These are phyloP conservation scores for Penicillium capsulatum DNA, from an alignment of 2,329 filamentous ascomycete genomes.

Conservation along the genomic window DNA sequence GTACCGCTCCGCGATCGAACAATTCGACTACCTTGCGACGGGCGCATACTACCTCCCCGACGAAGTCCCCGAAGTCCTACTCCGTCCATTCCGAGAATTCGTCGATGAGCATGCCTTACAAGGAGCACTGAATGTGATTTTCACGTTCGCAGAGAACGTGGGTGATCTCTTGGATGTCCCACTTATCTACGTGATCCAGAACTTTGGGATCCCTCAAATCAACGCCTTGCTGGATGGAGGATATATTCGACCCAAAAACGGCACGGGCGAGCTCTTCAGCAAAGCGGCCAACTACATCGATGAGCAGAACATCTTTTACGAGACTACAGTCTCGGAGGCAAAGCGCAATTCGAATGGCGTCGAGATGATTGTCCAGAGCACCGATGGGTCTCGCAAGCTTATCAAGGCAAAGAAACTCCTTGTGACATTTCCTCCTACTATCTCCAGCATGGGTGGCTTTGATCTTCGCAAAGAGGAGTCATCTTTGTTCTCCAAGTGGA, in stretches of 20 bases:
- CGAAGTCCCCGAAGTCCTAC: constrained; percentile 28
- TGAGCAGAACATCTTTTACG: constrained; percentile 37
- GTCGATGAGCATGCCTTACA: constrained; percentile 24
- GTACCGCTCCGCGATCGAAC: constrained; percentile 11
- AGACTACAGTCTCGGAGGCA: constrained; percentile 32
- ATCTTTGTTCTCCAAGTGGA: constrained; percentile 36
- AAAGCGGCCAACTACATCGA: constrained; percentile 37
- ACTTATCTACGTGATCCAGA: constrained; percentile 24
- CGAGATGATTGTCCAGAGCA: constrained; percentile 25
- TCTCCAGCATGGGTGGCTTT: constrained; percentile 35
- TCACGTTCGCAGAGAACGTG: constrained; percentile 16
- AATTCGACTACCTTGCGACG: constrained; percentile 24
- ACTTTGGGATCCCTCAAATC: constrained; percentile 26
- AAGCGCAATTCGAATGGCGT: constrained; percentile 30
- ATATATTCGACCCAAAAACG: constrained; percentile 18
- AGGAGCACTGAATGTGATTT: constrained; percentile 18
- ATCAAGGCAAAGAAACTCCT: constrained; percentile 42
- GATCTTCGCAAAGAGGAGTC: constrained; percentile 35
- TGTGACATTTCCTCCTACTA: constrained; percentile 41
- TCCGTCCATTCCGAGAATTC: constrained; percentile 29
- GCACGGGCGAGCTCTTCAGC: constrained; percentile 14
- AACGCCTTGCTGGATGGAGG: constrained; percentile 15
- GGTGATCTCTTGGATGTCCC: constrained; percentile 20
- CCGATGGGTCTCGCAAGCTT: constrained; percentile 23
- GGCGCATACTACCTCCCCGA: constrained; percentile 25